These are phyloP conservation scores for Elsinoe perseae DNA, from an alignment of 2,329 filamentous ascomycete species.

Conservation along the genomic window DNA sequence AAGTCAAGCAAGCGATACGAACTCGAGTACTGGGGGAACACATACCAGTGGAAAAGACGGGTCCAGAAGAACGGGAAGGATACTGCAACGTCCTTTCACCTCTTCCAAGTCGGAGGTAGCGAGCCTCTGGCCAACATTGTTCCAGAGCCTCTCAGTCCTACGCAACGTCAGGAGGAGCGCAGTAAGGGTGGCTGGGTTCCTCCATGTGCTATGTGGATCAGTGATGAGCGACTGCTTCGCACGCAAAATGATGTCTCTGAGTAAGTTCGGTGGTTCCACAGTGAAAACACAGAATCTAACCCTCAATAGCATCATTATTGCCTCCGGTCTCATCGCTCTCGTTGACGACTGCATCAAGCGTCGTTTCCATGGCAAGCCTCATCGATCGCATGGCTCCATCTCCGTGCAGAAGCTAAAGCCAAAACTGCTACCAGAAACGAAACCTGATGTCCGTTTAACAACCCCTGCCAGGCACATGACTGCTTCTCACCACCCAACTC, in stretches of 20 bases:
- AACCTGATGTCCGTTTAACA: background rate
- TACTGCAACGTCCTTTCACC: conserved; percentile 66
- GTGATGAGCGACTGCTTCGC: conserved; percentile 60
- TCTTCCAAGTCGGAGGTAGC: conserved; percentile 59
- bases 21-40: conserved; percentile 87
- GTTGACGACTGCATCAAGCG: conserved; percentile 87
- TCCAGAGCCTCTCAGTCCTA: conserved; percentile 65
- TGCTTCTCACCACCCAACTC: conserved; percentile 14
- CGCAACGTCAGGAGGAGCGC: conserved; percentile 63
- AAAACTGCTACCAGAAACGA: conserved; percentile 38
- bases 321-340: conserved; percentile 80
- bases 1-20: conserved; percentile 70
- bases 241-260: conserved; percentile 75
- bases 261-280: conserved; percentile 47
- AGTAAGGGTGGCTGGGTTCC: conserved; percentile 81
- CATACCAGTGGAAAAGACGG: conserved; percentile 75
- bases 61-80: conserved; percentile 57
- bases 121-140: conserved; percentile 74
- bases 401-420: conserved; percentile 36
- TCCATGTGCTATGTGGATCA: conserved; percentile 85
- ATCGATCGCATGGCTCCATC: conserved; percentile 46
- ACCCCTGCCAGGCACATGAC: background rate
- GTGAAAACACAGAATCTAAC: conserved; percentile 21
- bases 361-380: conserved; percentile 56
- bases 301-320: conserved; percentile 64